A percentile compares a stretch with the other conserved stretches of the same genome.
Conservation (phyloP, 2,329 filamentous ascomycete genomes). For the Botrytis galanthina region DNA sequence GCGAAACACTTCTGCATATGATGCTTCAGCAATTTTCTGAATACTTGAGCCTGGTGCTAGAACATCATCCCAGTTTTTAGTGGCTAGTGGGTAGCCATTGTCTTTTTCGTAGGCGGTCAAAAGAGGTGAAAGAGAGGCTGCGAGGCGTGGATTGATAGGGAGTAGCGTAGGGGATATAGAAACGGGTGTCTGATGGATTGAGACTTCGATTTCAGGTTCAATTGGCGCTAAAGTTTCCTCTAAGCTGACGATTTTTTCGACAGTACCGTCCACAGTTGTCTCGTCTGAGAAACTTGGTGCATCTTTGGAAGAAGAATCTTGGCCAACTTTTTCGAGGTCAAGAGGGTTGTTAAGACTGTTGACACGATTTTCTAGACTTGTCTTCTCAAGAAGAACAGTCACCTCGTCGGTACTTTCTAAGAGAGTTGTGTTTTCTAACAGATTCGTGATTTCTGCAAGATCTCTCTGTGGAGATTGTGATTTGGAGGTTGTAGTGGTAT, state of each 20-base stretch:
- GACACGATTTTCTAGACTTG: background rate
- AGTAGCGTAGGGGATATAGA: background rate
- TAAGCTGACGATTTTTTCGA: background rate
- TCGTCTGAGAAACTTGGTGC: background rate
- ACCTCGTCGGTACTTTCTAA: background rate
- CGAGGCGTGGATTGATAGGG: conserved; percentile 3
- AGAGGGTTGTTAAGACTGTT: background rate
- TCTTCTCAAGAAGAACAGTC: background rate
- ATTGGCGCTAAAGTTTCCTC: background rate
- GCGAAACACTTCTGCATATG: conserved; percentile 64
- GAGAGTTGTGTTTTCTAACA: background rate
- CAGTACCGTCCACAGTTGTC: background rate
- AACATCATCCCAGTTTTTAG: conserved; percentile 52
- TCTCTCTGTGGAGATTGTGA: background rate
- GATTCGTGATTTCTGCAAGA: background rate
- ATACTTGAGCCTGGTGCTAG: conserved; percentile 53
- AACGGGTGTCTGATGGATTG: background rate
- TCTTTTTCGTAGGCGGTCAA: conserved; percentile 28
- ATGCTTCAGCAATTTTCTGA: conserved; percentile 64
- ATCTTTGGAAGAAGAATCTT: background rate
- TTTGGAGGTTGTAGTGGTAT: background rate
- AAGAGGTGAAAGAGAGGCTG: conserved; percentile 28
- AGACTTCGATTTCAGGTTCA: background rate
- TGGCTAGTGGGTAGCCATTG: conserved; percentile 18
- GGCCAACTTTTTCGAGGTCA: background rate